Base-by-base conservation (phyloP, 139 green algal genomes). In the Volvox reticuliferus region DNA sequence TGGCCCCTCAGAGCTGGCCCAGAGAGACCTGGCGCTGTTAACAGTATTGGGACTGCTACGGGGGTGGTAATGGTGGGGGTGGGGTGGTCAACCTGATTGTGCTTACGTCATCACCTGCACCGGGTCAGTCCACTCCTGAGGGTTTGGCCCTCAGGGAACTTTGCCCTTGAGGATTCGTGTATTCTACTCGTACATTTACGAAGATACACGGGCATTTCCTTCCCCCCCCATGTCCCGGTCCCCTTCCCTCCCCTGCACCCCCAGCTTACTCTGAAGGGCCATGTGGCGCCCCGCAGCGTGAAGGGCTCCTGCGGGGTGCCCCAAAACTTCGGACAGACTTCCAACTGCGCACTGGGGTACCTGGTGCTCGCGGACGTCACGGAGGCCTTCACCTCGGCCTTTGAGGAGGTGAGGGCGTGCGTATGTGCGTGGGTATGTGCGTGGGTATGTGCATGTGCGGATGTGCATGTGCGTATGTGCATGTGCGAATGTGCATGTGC, bases 261-360 rank as follows among this genome's bases (percentile, higher is more conserved):
- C 20, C 19, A 90, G 86, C 79, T 90, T 13, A 90, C 73, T 30
- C 0, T 90, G 22, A 33, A 75, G 21, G 14, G 50, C 71, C 2
- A 62, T 30, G 30, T 18, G 5, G 71, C 44, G 2, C 86, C 86
- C 1, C 86, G 86, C 73, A 50, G 20, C 71, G 12, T 83, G 36
- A n/a, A 35, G 12, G 73, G 73, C 71, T n/a, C 20, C 71, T 90
- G 86, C 86, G 86, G 86, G 13, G 86, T 90, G 73, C 86, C 86
- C 17, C 16, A 1, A 18, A 61, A 24, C 12, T 90, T 69, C 73
- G 55, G 86, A 22, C 86, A 90, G 69, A 90, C 71, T n/a, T 71
- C 71, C 73, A 90, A 90, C 86, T 90, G 86, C 86, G 86, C 86
- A 32, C 86, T 90, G 44, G 86, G 86, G 28, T 90, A 36, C 73